Conservation (phyloP, 768 basidiomycete genomes). For the Gymnopilus junonius region DNA sequence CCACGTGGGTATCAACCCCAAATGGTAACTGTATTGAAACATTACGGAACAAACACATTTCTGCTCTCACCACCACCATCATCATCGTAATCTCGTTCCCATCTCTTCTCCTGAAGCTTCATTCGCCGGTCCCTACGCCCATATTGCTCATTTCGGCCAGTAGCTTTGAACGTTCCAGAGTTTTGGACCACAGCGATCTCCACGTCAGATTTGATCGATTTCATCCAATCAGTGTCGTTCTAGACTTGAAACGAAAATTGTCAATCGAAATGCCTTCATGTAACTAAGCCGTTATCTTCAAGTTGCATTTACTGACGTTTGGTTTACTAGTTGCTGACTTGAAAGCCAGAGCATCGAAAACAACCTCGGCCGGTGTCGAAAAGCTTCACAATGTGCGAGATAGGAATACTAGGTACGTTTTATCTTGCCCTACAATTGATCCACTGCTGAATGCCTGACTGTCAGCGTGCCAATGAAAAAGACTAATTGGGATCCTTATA, state of each 20-base stretch:
- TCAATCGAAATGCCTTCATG: conserved; percentile 36
- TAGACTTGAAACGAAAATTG: conserved; percentile 4
- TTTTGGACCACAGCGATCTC: neutral
- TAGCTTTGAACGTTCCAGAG: neutral
- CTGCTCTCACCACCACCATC: neutral
- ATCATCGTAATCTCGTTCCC: neutral
- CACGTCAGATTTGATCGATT: conserved; percentile 1
- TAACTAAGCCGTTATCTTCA: conserved; percentile 20
- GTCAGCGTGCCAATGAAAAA: conserved; percentile 61
- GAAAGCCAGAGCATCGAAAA: conserved; percentile 65
- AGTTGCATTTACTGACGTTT: conserved; percentile 9
- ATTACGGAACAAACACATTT: neutral
- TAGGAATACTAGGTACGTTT: conserved; percentile 50
- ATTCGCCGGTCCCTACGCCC: neutral
- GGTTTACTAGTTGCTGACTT: conserved; percentile 58
- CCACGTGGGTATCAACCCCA: neutral
- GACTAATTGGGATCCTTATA: conserved; percentile 68
- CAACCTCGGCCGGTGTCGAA: conserved; percentile 57
- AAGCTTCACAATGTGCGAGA: conserved; percentile 61
- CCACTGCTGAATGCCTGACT: neutral
- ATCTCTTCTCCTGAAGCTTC: neutral
- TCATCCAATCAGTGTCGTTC: neutral
- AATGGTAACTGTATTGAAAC: neutral
- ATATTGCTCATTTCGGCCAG: neutral
- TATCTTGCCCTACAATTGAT: neutral